Percentiles rank a stretch among this genome's conserved stretches.
These are phyloP conservation scores for Trichophyton equinum DNA, from an alignment of 2,329 filamentous ascomycete species.

Conservation along the genomic window DNA sequence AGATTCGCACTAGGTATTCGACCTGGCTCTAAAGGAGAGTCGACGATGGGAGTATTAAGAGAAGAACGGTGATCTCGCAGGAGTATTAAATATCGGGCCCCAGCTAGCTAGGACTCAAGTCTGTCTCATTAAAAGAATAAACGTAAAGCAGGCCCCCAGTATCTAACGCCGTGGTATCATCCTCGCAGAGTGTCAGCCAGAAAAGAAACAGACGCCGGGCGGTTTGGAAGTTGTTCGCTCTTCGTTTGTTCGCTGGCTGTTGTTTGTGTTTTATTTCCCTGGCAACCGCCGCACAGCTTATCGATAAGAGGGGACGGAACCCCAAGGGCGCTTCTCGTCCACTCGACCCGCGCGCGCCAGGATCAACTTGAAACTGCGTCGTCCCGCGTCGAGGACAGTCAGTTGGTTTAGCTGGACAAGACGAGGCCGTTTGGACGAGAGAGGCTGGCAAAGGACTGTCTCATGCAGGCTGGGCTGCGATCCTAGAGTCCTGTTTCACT, in stretches of 20 bases:
- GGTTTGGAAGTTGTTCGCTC: neutral
- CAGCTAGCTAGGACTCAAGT: neutral
- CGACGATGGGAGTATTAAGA: neutral
- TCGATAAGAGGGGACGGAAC: neutral
- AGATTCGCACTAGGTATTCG: neutral
- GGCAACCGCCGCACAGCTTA: neutral
- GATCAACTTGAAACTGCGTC: neutral
- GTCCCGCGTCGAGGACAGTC: neutral
- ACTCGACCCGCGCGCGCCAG: neutral
- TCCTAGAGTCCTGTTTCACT: neutral
- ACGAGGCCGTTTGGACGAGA: neutral
- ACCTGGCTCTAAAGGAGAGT: neutral
- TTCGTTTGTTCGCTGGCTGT: neutral
- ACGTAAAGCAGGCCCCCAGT: neutral
- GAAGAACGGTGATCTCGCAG: neutral
- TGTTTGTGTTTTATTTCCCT: slow-evolving; percentile 2
- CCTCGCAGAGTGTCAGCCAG: neutral
- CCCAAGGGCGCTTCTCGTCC: neutral
- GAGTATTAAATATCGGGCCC: neutral
- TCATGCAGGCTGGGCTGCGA: neutral
- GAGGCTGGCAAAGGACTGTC: neutral
- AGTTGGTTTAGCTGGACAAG: neutral
- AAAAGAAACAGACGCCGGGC: neutral
- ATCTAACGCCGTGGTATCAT: neutral
- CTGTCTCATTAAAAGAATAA: neutral